Conservation (phyloP, 164 flowering plant genomes). For the Stephania cephalantha region DNA sequence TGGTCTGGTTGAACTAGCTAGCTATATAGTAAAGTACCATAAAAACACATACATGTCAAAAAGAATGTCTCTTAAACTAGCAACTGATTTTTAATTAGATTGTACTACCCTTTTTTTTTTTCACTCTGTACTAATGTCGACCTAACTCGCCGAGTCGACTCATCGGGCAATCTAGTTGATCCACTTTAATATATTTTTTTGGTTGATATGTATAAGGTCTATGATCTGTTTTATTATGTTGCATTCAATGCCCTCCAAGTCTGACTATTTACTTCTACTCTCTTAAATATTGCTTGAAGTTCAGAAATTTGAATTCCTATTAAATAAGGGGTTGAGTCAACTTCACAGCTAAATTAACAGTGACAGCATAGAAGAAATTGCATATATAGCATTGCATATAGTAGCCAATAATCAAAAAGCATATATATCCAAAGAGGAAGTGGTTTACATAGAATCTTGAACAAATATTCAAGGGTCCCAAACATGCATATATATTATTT, state of each 20-base stretch:
- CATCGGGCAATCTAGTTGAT: background rate
- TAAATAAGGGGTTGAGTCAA: background rate
- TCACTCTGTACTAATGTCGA: background rate
- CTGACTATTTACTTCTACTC: background rate
- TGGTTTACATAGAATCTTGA: slow-evolving; percentile 2
- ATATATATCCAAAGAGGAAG: background rate
- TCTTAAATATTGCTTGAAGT: background rate
- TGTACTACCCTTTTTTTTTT: background rate
- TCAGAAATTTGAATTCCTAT: background rate
- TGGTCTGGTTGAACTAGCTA: background rate
- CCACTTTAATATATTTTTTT: background rate
- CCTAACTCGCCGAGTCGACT: background rate
- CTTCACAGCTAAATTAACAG: background rate
- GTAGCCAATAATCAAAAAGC: background rate
- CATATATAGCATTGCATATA: background rate
- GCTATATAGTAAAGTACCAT: background rate
- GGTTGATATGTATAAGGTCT: background rate
- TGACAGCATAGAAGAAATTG: background rate
- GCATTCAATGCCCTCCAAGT: background rate
- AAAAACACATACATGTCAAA: background rate
- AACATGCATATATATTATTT: background rate
- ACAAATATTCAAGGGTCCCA: background rate
- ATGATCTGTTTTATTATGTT: background rate
- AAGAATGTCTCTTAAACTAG: slow-evolving; percentile 1
- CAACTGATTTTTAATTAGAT: background rate